Evolutionary conservation across 257 asterid genomes (phyloP), one percentile per base, ranked within the genome.

Genomic region (Cynanchum wilfordii): DNA sequence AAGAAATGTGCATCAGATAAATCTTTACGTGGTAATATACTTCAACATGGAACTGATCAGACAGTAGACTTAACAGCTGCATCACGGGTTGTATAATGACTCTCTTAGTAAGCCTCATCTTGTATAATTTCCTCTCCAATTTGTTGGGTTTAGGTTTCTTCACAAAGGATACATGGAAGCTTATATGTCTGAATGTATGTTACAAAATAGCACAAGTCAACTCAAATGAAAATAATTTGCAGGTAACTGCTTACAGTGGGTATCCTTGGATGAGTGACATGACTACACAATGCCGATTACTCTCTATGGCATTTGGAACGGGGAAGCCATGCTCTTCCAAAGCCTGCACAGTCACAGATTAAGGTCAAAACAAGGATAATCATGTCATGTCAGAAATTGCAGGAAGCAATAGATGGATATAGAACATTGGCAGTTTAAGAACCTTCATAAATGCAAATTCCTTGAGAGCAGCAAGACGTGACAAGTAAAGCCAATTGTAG

Each of bases 361-460:
- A 51, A 71, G 50, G 47, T 66, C 22, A 56, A 42, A 33, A 50
- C 5, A 33, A 33, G 1, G 24, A 47, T 2, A 45, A 56, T 49
- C n/a, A 36, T 6, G 60, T 47, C n/a, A 73, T 3, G 54, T 29
- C n/a, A 73, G 45, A 33, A 42, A 73, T 24, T 20, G 51, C 55
- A 62, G 73, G 49, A 40, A 30, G 51, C 51, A 76, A n/a, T 54
- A 40, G 36, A 49, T 29, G 65, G 38, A 16, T 4, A 27, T 36
- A 54, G 3, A 57, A 19, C 13, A 16, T 51, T 60, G 52, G 74
- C 17, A 6, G 22, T 16, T n/a, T 6, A 69, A 40, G 76, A 62
- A 92, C 98, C 99, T 92, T 95, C 99, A 95, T 95, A 82, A 95
- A 95, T 74, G 99, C 95, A 79, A 83, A 95, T 82, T 95, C 99